phyloP scores from a whole-genome alignment of 768 basidiomycete species.

The Lactarius hatsudake region DNA sequence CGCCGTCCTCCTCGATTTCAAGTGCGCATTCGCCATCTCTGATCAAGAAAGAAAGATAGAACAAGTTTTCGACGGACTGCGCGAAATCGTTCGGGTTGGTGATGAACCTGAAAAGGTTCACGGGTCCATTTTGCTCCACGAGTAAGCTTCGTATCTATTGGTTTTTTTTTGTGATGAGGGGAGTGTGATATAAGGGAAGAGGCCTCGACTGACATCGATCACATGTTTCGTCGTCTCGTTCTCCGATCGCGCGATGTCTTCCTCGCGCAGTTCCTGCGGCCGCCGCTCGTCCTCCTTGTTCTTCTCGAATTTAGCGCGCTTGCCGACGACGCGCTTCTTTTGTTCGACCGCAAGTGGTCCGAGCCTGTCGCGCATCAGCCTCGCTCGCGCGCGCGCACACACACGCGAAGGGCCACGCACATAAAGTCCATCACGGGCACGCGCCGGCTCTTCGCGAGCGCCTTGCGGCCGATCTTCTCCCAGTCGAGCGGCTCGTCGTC shows the following conservation, averaged over 20 bases:
- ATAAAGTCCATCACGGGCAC: slow-evolving; percentile 86
- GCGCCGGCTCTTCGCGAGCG: slow-evolving; percentile 73
- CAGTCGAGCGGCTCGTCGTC: slow-evolving; percentile 59
- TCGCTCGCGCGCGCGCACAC: neutral
- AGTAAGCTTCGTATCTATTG: slow-evolving; percentile 63
- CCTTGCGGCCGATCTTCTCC: slow-evolving; percentile 83
- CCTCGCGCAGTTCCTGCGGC: slow-evolving; percentile 80
- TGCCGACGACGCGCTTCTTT: slow-evolving; percentile 63
- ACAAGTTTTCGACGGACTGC: slow-evolving; percentile 95
- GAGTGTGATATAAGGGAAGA: neutral
- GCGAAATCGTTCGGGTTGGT: slow-evolving; percentile 89
- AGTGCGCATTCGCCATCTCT: slow-evolving; percentile 79
- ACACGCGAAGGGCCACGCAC: slow-evolving; percentile 43
- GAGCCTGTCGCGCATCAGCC: slow-evolving; percentile 53
- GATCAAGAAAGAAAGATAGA: slow-evolving; percentile 92
- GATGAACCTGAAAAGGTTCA: slow-evolving; percentile 85
- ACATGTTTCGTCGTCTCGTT: slow-evolving; percentile 93
- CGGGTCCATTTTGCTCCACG: slow-evolving; percentile 40
- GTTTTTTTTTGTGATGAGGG: no score
- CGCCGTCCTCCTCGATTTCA: slow-evolving; percentile 62
- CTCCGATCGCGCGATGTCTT: slow-evolving; percentile 77
- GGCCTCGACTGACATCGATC: slow-evolving; percentile 47
- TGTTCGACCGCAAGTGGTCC: slow-evolving; percentile 87
- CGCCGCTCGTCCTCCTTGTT: slow-evolving; percentile 62
- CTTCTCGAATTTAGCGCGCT: slow-evolving; percentile 69